Conservation (phyloP, 176 grass and related monocot species). For the Carex littledalei region DNA sequence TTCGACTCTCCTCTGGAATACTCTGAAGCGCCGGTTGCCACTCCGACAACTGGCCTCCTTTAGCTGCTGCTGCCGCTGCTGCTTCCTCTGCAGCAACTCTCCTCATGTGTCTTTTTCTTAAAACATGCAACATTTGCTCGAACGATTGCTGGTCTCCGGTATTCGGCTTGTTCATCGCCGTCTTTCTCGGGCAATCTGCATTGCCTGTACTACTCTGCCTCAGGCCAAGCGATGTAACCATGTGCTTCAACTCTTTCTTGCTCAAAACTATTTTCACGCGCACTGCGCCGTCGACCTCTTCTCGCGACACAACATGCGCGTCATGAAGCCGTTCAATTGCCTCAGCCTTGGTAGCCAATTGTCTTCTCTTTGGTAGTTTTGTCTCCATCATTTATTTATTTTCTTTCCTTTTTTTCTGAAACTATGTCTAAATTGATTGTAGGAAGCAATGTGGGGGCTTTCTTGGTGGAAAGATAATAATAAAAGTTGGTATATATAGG, state of each 20-base stretch:
- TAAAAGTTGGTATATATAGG: neutral
- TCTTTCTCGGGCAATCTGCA: neutral
- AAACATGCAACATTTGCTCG: conserved; percentile 70
- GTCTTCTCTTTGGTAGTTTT: conserved; percentile 6
- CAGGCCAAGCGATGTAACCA: conserved; percentile 51
- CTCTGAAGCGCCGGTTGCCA: conserved; percentile 83
- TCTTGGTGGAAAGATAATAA: neutral
- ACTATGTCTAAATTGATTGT: neutral
- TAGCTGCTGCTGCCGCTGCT: conserved; percentile 22
- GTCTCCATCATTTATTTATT: neutral
- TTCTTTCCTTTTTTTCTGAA: neutral
- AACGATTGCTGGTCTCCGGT: conserved; percentile 16
- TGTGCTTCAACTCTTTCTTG: conserved; percentile 82
- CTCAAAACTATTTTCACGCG: conserved; percentile 83
- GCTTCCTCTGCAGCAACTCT: conserved; percentile 38
- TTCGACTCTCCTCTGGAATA: conserved; percentile 75
- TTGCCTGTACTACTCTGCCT: conserved; percentile 15
- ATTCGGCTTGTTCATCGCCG: neutral
- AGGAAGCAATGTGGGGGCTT: conserved; percentile 14
- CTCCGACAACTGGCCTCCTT: conserved; percentile 28
- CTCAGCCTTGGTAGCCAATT: conserved; percentile 30
- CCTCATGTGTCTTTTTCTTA: conserved; percentile 61
- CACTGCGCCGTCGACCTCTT: conserved; percentile 61
- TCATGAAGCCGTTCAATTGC: conserved; percentile 48
- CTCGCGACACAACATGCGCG: conserved; percentile 40